Base-by-base conservation (phyloP, 1,284 basidiomycete species). In the Ustilago sp. region DNA sequence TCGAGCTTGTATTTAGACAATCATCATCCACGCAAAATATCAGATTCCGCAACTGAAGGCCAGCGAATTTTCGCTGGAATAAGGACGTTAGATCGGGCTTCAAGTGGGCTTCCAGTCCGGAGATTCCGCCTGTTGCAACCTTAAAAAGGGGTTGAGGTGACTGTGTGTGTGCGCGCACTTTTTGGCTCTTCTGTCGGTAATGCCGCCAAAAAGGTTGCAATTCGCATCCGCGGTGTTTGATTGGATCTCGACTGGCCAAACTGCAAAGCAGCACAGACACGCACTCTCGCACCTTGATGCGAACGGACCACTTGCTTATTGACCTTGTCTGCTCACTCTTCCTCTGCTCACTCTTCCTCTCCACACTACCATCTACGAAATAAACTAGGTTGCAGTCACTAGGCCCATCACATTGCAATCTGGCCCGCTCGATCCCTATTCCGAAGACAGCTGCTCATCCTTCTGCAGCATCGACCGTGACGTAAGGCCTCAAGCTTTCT, bases 281-380 rank as follows among this genome's bases (percentile, higher is more conserved):
- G 9, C 48, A 6, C 48, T 31, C 48, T 15, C 48, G 15, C 28
- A 23, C 23, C 39, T 41, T 45, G 43, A 23, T 45, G 58, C 15
- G 39, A 45, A 61, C 59, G 59, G 39, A 61, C 59, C 59, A 28
- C 50, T 53, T 53, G 43, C 56, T 19, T n/a, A 11, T 23, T 19
- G 19, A 28, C 28, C 55, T 32, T 32, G 5, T 54, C 54, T 15
- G 38, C 31, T 45, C 41, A 6, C n/a, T 35, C 2, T 57, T 41
- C 17, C 41, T n/a, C 55, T 50, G 38, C 31, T 45, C 41, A 6
- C n/a, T 35, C 2, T 57, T 41, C 17, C 41, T n/a, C 55, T 50
- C 28, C 48, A 17, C 28, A 50, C 48, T 28, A 50, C n/a, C 48
- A 31, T 50, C n/a, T 13, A 31, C 48, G 15, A 31, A 17, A 11